Conservation (phyloP, 805 yeast genomes). For the Metschnikowia sp. region DNA sequence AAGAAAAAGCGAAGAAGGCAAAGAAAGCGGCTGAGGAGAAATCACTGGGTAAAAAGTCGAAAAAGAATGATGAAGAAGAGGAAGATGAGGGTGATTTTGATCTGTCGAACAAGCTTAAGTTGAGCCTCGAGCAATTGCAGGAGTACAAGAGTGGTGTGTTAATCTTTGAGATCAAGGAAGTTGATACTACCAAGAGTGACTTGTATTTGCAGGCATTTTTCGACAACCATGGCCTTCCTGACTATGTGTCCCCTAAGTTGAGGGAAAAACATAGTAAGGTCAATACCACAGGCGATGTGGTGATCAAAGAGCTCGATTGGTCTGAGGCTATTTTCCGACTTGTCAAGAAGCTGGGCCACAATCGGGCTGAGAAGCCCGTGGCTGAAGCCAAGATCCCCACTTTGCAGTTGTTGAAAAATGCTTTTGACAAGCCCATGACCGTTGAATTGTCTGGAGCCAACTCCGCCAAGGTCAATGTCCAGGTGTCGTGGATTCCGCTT, state of each 20-base stretch:
- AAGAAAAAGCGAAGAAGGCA: constrained; percentile 25
- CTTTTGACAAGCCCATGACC: constrained; percentile 60
- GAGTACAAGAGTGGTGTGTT: constrained; percentile 72
- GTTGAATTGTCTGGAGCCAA: constrained; percentile 54
- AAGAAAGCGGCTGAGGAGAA: constrained; percentile 30
- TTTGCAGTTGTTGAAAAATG: constrained; percentile 55
- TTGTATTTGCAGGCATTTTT: constrained; percentile 71
- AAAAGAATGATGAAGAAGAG: constrained; percentile 30
- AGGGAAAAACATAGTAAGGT: constrained; percentile 37
- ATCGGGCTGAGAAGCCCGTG: constrained; percentile 53
- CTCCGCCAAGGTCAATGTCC: constrained; percentile 51
- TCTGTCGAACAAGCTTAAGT: constrained; percentile 35
- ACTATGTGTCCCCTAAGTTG: constrained; percentile 54
- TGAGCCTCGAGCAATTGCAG: constrained; percentile 56
- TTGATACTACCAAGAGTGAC: constrained; percentile 51
- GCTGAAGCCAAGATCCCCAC: constrained; percentile 69
- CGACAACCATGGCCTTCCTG: constrained; percentile 69
- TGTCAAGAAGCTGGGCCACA: constrained; percentile 50
- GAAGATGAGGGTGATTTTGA: constrained; percentile 30
- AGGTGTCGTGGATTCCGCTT: constrained; percentile 79
- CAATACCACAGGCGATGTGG: constrained; percentile 62
- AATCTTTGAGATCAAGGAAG: constrained; percentile 61
- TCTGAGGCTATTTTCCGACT: constrained; percentile 64
- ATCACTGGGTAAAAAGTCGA: constrained; percentile 18
- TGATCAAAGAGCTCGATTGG: constrained; percentile 73